phyloP scores from a whole-genome alignment of 768 basidiomycete species.

The Neoboletus brunneissimus region DNA sequence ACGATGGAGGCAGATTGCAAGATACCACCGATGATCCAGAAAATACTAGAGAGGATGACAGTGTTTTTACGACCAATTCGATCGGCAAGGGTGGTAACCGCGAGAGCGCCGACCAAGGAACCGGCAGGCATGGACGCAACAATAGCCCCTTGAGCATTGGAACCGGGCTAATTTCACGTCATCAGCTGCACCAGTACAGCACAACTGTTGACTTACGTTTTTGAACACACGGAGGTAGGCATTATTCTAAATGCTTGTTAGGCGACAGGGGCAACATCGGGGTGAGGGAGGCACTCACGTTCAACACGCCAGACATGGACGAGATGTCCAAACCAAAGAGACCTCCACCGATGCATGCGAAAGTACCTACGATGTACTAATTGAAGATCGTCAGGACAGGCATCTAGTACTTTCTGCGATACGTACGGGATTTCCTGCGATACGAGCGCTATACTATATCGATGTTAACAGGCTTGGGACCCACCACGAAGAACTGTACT shows the following conservation, averaged over 20 bases:
- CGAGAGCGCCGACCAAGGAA: conserved; percentile 62
- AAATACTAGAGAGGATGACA: conserved; percentile 60
- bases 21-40: conserved; percentile 72
- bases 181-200: not conserved
- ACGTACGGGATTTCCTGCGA: conserved; percentile 57
- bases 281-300: conserved; percentile 31
- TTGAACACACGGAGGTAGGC: conserved; percentile 28
- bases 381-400: conserved; percentile 6
- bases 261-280: not conserved
- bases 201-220: conserved; percentile 12
- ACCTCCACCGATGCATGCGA: conserved; percentile 79
- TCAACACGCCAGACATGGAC: conserved; percentile 77
- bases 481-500: not conserved
- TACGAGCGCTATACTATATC: conserved; percentile 50
- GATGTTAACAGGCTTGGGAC: conserved; percentile 1
- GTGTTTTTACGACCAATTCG: conserved; percentile 62
- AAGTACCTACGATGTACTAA: conserved; percentile 77
- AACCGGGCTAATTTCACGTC: conserved; percentile 37
- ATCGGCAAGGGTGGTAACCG: conserved; percentile 64
- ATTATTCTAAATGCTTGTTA: conserved; percentile 20
- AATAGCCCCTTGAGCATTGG: conserved; percentile 65
- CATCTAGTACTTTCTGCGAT: not conserved
- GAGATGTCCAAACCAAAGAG: conserved; percentile 81
- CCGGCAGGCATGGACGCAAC: conserved; percentile 78
- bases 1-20: conserved; percentile 63